phyloP scores from a whole-genome alignment of 2,329 filamentous ascomycete species.

The Aureobasidium sp. region DNA sequence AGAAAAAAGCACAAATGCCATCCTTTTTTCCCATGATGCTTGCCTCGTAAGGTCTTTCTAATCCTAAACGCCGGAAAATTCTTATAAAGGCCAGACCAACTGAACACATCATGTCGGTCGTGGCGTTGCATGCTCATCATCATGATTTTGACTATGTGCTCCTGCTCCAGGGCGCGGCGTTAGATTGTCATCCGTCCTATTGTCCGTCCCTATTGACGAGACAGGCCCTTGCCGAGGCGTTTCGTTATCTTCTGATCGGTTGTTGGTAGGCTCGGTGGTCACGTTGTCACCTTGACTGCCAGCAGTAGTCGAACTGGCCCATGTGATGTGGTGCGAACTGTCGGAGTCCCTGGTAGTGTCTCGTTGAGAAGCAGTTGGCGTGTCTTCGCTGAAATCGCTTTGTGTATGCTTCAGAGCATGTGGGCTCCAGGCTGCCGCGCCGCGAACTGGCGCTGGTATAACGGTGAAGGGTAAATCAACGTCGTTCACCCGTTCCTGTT shows the following conservation, averaged over 20 bases:
- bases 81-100: background rate
- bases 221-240: background rate
- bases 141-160: background rate
- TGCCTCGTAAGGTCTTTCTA: background rate
- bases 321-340: constrained; percentile 9
- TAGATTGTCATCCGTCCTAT: background rate
- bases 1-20: background rate
- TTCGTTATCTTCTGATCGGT: background rate
- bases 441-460: constrained; percentile 52
- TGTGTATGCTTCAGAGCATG: background rate
- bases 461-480: constrained; percentile 50
- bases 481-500: constrained; percentile 28
- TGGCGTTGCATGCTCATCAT: background rate
- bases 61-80: background rate
- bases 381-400: background rate
- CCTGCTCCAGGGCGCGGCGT: background rate
- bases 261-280: background rate
- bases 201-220: background rate
- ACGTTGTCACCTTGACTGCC: constrained; percentile 10
- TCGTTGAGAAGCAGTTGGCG: background rate
- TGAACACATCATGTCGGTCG: background rate
- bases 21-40: background rate
- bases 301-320: constrained; percentile 13
- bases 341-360: background rate
- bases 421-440: constrained; percentile 48